These are phyloP conservation scores for Periglandula ipomoeae DNA, from an alignment of 2,329 filamentous ascomycete genomes.

Conservation along the genomic window DNA sequence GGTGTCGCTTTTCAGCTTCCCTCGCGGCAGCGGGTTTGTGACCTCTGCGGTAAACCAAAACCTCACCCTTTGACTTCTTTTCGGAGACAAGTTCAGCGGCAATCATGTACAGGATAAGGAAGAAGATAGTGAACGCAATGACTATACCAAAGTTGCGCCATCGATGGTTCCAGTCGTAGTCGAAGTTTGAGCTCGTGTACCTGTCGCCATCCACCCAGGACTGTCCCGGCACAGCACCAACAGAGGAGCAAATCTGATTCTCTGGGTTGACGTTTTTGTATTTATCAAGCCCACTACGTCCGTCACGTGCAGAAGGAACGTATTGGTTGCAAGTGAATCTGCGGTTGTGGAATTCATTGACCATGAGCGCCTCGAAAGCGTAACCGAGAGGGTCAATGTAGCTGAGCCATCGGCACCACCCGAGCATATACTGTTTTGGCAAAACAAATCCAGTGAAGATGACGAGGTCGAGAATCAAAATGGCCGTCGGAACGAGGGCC, in stretches of 20 bases:
- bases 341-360: slow-evolving; percentile 70
- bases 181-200: slow-evolving; percentile 46
- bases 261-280: slow-evolving; percentile 20
- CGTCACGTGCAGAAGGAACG: no score
- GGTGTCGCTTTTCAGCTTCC: slow-evolving; percentile 52
- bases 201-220: slow-evolving; percentile 45
- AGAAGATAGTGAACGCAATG: slow-evolving; percentile 53
- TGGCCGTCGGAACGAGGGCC: slow-evolving; percentile 50
- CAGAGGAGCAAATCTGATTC: slow-evolving; percentile 46
- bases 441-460: slow-evolving; percentile 64
- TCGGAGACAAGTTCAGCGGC: slow-evolving; percentile 56
- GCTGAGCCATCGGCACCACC: slow-evolving; percentile 76
- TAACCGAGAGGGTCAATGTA: slow-evolving; percentile 75
- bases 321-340: slow-evolving; percentile 44
- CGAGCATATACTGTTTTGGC: slow-evolving; percentile 59
- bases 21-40: slow-evolving; percentile 47
- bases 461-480: slow-evolving; percentile 57
- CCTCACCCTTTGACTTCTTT: slow-evolving; percentile 66
- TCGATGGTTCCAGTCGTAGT: slow-evolving; percentile 48
- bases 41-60: slow-evolving; percentile 66
- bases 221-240: slow-evolving; percentile 48
- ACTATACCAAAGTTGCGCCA: slow-evolving; percentile 69
- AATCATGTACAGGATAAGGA: slow-evolving; percentile 53
- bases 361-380: slow-evolving; percentile 70
- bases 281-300: slow-evolving; percentile 7